These are phyloP conservation scores for Dendrobium chrysotoxum DNA, from an alignment of 106 monocot genomes.

Conservation along the genomic window DNA sequence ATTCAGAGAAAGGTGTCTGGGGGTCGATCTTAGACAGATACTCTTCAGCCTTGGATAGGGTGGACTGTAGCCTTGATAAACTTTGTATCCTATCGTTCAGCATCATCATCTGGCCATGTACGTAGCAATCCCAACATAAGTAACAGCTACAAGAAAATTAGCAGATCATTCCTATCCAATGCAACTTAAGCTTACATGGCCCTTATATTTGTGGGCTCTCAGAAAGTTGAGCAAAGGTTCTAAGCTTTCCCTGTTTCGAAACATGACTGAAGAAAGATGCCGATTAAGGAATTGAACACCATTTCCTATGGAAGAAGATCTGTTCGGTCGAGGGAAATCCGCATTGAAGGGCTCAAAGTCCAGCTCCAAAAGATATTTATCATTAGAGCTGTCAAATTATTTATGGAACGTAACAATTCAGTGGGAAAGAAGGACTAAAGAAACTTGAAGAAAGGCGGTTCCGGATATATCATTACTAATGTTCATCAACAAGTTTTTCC, in stretches of 20 bases:
- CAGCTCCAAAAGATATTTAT: conserved; percentile 62
- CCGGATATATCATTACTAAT: conserved; percentile 17
- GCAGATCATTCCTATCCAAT: background rate
- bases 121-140: conserved; percentile 1
- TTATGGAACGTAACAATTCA: background rate
- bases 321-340: conserved; percentile 50
- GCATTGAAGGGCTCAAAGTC: conserved; percentile 95
- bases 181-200: conserved; percentile 53
- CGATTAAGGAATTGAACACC: conserved; percentile 94
- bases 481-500: conserved; percentile 78
- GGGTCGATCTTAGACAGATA: conserved; percentile 58
- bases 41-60: conserved; percentile 68
- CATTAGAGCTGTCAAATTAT: conserved; percentile 31
- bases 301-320: conserved; percentile 88
- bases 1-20: conserved; percentile 59
- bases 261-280: conserved; percentile 88
- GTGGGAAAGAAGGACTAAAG: background rate
- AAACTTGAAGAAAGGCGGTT: background rate
- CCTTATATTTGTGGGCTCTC: conserved; percentile 67
- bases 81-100: conserved; percentile 82
- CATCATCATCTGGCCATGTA: conserved; percentile 62
- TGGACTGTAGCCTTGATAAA: conserved; percentile 63
- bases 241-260: conserved; percentile 72
- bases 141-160: conserved; percentile 5
- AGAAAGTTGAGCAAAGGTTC: conserved; percentile 90